phyloP scores from a whole-genome alignment of 1,284 basidiomycete genomes.

The Fomitopsis pinicola region DNA sequence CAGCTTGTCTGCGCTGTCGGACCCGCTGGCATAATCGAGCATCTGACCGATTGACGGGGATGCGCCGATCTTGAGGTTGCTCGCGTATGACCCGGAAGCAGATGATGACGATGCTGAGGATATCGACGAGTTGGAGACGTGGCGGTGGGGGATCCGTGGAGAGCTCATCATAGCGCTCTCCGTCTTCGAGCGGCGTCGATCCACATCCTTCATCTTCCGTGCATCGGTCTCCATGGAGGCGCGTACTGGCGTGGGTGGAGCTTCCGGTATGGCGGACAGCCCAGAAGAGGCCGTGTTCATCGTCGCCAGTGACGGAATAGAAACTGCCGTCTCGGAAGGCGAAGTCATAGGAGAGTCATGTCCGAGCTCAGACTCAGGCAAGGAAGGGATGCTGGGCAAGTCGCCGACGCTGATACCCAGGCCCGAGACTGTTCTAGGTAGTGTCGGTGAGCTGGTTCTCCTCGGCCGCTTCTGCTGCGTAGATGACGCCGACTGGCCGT shows the following conservation, averaged over 20 bases:
- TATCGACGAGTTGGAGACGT: conserved; percentile 22
- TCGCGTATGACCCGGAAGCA: conserved; percentile 12
- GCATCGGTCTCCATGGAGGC: conserved; percentile 8
- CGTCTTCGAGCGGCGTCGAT: conserved; percentile 7
- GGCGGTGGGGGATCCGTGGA: conserved; percentile 31
- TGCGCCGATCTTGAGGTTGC: conserved; percentile 16
- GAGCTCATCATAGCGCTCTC: conserved; percentile 31
- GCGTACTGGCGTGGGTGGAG: conserved; percentile 4
- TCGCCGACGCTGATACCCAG: conserved; percentile 10
- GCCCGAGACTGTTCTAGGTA: conserved; percentile 12
- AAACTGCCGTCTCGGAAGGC: conserved; percentile 13
- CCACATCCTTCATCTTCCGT: background rate
- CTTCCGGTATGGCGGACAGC: conserved; percentile 25
- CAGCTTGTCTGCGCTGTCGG: conserved; percentile 17
- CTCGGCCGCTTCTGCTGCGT: conserved; percentile 17
- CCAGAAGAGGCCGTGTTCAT: conserved; percentile 19
- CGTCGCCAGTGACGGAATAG: conserved; percentile 21
- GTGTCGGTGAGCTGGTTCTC: conserved; percentile 25
- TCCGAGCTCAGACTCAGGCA: conserved; percentile 7
- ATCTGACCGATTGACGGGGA: conserved; percentile 31
- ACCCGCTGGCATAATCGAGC: conserved; percentile 18
- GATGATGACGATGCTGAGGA: conserved; percentile 15
- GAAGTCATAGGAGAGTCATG: conserved; percentile 11
- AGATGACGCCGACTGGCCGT: background rate
- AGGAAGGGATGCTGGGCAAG: conserved; percentile 13